Evolutionary conservation across 23 red algal genomes (phyloP).

Genomic region (Gracilaria vermiculophylla): DNA sequence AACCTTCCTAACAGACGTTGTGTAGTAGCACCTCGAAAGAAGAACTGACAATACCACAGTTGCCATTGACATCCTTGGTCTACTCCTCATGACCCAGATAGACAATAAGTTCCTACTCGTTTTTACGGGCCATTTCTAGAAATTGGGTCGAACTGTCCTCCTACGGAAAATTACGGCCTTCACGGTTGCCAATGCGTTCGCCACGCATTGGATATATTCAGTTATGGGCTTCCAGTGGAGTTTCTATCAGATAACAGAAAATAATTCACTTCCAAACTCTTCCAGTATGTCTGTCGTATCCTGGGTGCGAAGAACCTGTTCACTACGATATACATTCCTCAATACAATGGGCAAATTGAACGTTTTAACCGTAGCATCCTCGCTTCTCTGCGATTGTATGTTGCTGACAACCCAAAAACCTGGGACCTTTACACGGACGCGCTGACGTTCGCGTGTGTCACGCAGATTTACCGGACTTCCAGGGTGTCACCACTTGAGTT

Average conservation of each 20-base stretch:
- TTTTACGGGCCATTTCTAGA: no score
- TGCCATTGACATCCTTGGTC: no score
- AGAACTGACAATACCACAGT: no score
- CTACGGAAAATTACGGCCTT: no score
- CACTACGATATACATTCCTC: slow-evolving; percentile 16
- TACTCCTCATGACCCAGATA: no score
- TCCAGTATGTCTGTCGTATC: slow-evolving; percentile 1
- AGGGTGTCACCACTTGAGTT: no score
- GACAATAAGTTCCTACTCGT: no score
- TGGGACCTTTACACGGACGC: neutral
- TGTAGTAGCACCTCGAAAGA: no score
- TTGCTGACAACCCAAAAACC: neutral
- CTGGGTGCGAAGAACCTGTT: neutral
- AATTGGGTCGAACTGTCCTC: no score
- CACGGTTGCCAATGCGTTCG: no score
- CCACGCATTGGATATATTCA: neutral
- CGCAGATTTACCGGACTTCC: no score
- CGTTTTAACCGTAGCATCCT: slow-evolving; percentile 1
- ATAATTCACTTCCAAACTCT: slow-evolving; percentile 5
- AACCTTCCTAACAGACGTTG: no score
- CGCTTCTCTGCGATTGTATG: neutral
- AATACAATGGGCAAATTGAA: slow-evolving; percentile 28
- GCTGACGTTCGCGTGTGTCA: neutral
- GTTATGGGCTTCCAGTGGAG: neutral
- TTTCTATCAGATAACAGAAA: slow-evolving; percentile 19